Evolutionary conservation across 768 basidiomycete species (phyloP).

Genomic region (Russula abietina): DNA sequence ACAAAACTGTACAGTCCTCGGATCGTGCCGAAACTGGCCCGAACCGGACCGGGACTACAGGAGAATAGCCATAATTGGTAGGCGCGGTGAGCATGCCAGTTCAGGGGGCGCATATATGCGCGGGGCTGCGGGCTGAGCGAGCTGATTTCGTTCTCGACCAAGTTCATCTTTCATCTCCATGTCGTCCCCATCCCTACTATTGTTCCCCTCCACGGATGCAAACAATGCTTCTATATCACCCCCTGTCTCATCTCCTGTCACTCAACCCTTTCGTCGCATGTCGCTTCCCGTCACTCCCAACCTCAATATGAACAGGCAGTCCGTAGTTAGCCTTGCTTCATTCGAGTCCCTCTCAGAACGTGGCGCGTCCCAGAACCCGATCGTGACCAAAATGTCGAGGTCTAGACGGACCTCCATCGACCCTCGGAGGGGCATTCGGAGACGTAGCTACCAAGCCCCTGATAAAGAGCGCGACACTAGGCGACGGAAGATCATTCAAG

Average conservation of each 20-base stretch:
- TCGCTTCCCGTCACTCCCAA: slow-evolving; percentile 39
- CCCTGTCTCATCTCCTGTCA: slow-evolving; percentile 37
- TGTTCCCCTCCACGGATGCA: slow-evolving; percentile 24
- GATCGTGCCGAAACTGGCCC: slow-evolving; percentile 1
- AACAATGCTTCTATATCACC: background rate
- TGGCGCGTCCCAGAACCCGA: slow-evolving; percentile 28
- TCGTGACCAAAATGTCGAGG: slow-evolving; percentile 27
- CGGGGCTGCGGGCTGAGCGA: background rate
- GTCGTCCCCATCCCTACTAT: slow-evolving; percentile 3
- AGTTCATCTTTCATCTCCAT: background rate
- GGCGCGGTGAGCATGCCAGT: background rate
- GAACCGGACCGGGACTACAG: background rate
- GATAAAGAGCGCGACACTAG: slow-evolving; percentile 50
- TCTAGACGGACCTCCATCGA: slow-evolving; percentile 35
- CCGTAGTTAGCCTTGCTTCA: slow-evolving; percentile 64
- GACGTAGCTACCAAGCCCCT: slow-evolving; percentile 36
- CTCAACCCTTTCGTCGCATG: slow-evolving; percentile 41
- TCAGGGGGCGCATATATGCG: background rate
- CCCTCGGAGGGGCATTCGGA: slow-evolving; percentile 35
- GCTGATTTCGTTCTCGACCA: background rate
- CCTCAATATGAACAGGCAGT: slow-evolving; percentile 47
- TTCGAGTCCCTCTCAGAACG: slow-evolving; percentile 67
- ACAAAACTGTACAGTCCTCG: slow-evolving; percentile 17
- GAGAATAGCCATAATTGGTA: background rate
- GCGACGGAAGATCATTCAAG: slow-evolving; percentile 63